A percentile compares a stretch with the other conserved stretches of the same genome.
These are phyloP conservation scores for Lactifluus volemus DNA, from an alignment of 768 basidiomycete species.

Conservation along the genomic window DNA sequence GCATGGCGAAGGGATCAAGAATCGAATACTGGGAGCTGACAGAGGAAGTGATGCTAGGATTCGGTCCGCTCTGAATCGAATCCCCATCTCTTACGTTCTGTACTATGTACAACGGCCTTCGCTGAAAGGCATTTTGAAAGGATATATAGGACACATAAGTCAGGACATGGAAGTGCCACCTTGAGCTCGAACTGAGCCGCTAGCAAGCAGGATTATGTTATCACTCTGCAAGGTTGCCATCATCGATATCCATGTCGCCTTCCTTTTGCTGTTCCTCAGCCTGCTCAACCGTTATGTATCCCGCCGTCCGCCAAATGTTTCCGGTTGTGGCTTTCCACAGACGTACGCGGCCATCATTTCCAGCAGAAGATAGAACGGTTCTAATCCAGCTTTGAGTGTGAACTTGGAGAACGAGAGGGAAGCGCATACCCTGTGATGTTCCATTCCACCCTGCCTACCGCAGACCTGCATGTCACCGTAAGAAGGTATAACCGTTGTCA, in stretches of 20 bases:
- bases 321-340: constrained; percentile 82
- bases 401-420: not conserved
- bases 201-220: not conserved
- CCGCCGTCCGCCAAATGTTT: constrained; percentile 78
- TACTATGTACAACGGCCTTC: not conserved
- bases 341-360: constrained; percentile 74
- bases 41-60: not conserved
- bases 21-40: constrained; percentile 9
- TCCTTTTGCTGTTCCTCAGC: constrained; percentile 39
- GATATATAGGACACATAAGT: not conserved
- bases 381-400: constrained; percentile 30
- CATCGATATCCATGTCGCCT: constrained; percentile 39
- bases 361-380: constrained; percentile 74
- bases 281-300: constrained; percentile 76
- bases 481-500: not conserved
- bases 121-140: not conserved
- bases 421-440: constrained; percentile 69
- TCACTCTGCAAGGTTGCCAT: constrained; percentile 30
- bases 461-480: constrained; percentile 37
- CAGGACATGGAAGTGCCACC: not conserved
- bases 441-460: constrained; percentile 87
- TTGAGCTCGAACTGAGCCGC: no score
- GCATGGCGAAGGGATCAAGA: constrained; percentile 46
- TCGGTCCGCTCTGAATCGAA: not conserved
- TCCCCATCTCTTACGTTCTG: not conserved